Percentiles rank a stretch among this genome's conserved stretches.
phyloP scores from a whole-genome alignment of 2,329 filamentous ascomycete species.

The Nemania sp. region DNA sequence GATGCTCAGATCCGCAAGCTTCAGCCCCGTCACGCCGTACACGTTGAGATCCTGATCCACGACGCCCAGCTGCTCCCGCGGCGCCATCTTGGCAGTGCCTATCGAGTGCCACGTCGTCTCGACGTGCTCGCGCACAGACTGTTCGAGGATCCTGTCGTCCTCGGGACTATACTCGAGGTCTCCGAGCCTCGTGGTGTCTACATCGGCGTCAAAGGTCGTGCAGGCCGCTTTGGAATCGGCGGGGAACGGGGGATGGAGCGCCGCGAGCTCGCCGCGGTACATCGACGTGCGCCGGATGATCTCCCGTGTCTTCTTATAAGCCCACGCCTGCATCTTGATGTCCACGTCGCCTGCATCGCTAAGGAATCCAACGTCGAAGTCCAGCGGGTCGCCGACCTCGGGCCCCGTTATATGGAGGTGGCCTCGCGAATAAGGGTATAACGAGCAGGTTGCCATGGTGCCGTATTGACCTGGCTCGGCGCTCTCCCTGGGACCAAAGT shows the following conservation, averaged over 20 bases:
- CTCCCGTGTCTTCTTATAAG: slow-evolving; percentile 68
- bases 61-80: slow-evolving; percentile 45
- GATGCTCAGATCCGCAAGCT: slow-evolving; percentile 45
- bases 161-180: slow-evolving; percentile 53
- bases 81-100: slow-evolving; percentile 49
- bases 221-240: slow-evolving; percentile 45
- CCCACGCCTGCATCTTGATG: slow-evolving; percentile 62
- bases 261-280: slow-evolving; percentile 52
- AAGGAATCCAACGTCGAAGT: slow-evolving; percentile 64
- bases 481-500: background rate
- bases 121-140: slow-evolving; percentile 45
- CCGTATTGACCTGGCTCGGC: slow-evolving; percentile 51
- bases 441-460: slow-evolving; percentile 55
- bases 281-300: slow-evolving; percentile 59
- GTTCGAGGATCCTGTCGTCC: slow-evolving; percentile 52
- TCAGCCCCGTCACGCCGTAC: slow-evolving; percentile 47
- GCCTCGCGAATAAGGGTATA: slow-evolving; percentile 65
- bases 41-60: slow-evolving; percentile 49
- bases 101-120: slow-evolving; percentile 50
- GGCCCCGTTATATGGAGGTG: slow-evolving; percentile 61
- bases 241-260: slow-evolving; percentile 51
- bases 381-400: slow-evolving; percentile 47
- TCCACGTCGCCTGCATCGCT: slow-evolving; percentile 55
- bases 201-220: slow-evolving; percentile 2
- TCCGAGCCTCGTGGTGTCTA: slow-evolving; percentile 36